These are phyloP conservation scores for Heracleum sosnowskyi DNA, from an alignment of 129 eudicot species.

Conservation along the genomic window DNA sequence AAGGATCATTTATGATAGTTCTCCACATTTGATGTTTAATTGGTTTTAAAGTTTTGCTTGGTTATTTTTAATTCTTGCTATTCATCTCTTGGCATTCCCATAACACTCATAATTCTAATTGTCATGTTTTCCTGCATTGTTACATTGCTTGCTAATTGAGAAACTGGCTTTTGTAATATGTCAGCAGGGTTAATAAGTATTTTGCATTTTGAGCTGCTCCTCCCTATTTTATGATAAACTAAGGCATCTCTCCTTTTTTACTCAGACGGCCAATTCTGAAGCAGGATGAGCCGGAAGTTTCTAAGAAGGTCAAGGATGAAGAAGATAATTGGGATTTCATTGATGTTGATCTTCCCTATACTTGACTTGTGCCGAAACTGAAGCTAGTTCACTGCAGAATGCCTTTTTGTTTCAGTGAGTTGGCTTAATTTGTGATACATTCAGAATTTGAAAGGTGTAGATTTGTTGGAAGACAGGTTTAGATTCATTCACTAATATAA, in stretches of 20 bases:
- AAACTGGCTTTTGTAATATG: not conserved
- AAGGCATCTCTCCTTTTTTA: not conserved
- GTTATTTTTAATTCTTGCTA: not conserved
- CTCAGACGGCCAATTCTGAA: conserved; percentile 26
- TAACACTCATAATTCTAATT: not conserved
- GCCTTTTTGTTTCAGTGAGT: not conserved
- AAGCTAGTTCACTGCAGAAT: not conserved
- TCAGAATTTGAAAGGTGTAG: not conserved
- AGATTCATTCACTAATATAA: not conserved
- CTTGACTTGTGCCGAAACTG: conserved; percentile 1
- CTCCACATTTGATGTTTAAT: not conserved
- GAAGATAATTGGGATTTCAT: conserved; percentile 54
- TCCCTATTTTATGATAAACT: not conserved
- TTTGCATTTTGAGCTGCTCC: not conserved
- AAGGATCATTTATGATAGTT: not conserved
- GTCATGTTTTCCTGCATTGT: not conserved
- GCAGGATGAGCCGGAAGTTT: conserved; percentile 21
- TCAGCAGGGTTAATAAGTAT: not conserved
- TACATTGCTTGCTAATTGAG: not conserved
- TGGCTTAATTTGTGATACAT: not conserved
- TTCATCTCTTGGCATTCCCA: not conserved
- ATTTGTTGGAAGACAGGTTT: not conserved
- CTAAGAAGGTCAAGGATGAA: conserved; percentile 32
- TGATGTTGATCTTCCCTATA: conserved; percentile 43
- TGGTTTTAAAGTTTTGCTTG: not conserved